Evolutionary conservation across 2,329 filamentous ascomycete genomes (phyloP).

Genomic region (Metarhizium sp.): DNA sequence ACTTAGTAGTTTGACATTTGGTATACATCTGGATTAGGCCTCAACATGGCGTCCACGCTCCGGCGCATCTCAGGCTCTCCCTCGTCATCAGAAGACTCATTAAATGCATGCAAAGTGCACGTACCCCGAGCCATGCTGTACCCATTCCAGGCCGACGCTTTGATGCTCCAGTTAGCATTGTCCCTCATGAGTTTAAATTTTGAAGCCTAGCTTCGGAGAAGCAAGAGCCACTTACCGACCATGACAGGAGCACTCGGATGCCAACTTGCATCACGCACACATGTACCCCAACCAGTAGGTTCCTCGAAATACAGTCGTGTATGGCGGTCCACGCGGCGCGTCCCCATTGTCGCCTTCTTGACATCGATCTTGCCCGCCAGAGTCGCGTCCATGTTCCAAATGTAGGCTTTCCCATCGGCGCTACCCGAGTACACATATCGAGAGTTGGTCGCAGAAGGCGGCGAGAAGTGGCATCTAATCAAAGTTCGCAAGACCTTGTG

Average conservation of each 20-base stretch:
- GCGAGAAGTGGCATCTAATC: constrained; percentile 92
- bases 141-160: constrained; percentile 77
- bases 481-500: constrained; percentile 83
- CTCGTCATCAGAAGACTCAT: constrained; percentile 54
- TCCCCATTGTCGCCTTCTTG: constrained; percentile 54
- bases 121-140: constrained; percentile 65
- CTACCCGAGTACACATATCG: constrained; percentile 91
- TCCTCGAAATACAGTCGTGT: constrained; percentile 50
- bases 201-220: too few species aligned
- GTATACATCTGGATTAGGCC: constrained; percentile 22
- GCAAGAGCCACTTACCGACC: constrained; percentile 39
- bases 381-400: constrained; percentile 92
- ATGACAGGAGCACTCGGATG: constrained; percentile 77
- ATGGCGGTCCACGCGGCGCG: constrained; percentile 44
- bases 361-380: constrained; percentile 72
- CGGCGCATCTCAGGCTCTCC: constrained; percentile 50
- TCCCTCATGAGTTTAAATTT: too few species aligned
- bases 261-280: constrained; percentile 84
- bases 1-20: constrained; percentile 1
- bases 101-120: constrained; percentile 70
- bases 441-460: constrained; percentile 74
- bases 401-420: constrained; percentile 78
- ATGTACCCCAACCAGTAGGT: constrained; percentile 57
- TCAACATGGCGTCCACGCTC: constrained; percentile 51
- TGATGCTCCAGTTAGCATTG: not conserved